Conservation (phyloP, 768 basidiomycete genomes). For the Lentinula aciculospora region DNA sequence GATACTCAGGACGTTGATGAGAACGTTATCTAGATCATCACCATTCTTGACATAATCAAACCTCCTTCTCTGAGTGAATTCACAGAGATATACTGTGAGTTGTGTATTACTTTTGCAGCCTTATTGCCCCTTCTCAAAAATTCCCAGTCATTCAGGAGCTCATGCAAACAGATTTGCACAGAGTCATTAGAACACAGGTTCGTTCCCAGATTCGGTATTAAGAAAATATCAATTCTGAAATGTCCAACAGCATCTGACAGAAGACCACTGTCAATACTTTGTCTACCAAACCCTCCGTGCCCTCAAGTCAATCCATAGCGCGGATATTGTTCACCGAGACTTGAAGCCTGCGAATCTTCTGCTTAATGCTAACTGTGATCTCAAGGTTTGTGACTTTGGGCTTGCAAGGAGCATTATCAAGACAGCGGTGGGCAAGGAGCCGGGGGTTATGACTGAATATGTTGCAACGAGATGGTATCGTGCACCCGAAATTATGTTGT, state of each 20-base stretch:
- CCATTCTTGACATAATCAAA: constrained; percentile 87
- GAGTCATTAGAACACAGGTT: constrained; percentile 74
- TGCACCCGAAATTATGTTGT: constrained; percentile 76
- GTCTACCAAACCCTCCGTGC: constrained; percentile 82
- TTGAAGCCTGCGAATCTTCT: constrained; percentile 86
- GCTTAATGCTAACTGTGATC: constrained; percentile 84
- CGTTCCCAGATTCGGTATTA: background rate
- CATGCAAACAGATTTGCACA: constrained; percentile 88
- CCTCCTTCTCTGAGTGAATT: constrained; percentile 70
- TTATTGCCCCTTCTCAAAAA: constrained; percentile 8
- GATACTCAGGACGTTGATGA: background rate
- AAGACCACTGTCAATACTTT: constrained; percentile 88
- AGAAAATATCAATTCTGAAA: background rate
- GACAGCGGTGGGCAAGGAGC: constrained; percentile 53
- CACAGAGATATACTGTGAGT: constrained; percentile 81
- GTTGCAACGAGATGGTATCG: constrained; percentile 59
- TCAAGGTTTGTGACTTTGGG: constrained; percentile 89
- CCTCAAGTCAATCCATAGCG: constrained; percentile 85
- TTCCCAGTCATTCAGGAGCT: constrained; percentile 73
- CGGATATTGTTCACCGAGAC: constrained; percentile 75
- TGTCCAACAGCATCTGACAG: constrained; percentile 58
- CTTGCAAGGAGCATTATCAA: constrained; percentile 67
- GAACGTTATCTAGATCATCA: constrained; percentile 66
- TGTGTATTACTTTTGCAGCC: background rate
- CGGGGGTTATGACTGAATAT: constrained; percentile 74